Conservation (phyloP, 2,329 filamentous ascomycete species). For the Zymoseptoria pseudotritici region DNA sequence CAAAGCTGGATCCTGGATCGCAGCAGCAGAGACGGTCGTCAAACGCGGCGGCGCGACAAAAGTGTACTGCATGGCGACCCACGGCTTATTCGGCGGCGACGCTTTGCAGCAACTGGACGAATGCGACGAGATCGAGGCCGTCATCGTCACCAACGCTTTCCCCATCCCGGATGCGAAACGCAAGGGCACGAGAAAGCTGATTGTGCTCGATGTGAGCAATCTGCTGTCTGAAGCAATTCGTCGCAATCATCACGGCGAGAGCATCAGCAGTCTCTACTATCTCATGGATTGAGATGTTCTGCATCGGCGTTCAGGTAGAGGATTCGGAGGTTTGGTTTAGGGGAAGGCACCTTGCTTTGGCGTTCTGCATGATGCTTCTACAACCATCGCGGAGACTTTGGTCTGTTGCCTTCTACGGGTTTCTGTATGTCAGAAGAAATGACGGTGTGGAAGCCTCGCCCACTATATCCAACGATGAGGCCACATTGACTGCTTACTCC, state of each 20-base stretch:
- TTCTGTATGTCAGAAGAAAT: not conserved
- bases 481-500: not conserved
- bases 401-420: not conserved
- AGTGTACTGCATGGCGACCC: conserved; percentile 96
- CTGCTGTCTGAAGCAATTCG: conserved; percentile 87
- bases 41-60: conserved; percentile 86
- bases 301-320: conserved; percentile 1
- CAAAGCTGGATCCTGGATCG: conserved; percentile 93
- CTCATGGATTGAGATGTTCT: conserved; percentile 28
- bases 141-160: conserved; percentile 96
- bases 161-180: conserved; percentile 73
- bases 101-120: conserved; percentile 82
- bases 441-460: not conserved
- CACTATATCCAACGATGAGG: not conserved
- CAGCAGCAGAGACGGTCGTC: conserved; percentile 90
- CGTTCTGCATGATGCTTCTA: not conserved
- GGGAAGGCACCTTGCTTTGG: not conserved
- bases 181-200: conserved; percentile 68
- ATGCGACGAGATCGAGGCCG: conserved; percentile 87
- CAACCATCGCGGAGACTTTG: not conserved
- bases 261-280: conserved; percentile 51
- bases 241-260: conserved; percentile 93
- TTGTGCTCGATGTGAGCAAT: conserved; percentile 81
- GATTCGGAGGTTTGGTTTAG: not conserved
- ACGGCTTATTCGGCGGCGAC: conserved; percentile 87